Conservation (phyloP, 2,329 filamentous ascomycete genomes). For the Diaporthe velutina region DNA sequence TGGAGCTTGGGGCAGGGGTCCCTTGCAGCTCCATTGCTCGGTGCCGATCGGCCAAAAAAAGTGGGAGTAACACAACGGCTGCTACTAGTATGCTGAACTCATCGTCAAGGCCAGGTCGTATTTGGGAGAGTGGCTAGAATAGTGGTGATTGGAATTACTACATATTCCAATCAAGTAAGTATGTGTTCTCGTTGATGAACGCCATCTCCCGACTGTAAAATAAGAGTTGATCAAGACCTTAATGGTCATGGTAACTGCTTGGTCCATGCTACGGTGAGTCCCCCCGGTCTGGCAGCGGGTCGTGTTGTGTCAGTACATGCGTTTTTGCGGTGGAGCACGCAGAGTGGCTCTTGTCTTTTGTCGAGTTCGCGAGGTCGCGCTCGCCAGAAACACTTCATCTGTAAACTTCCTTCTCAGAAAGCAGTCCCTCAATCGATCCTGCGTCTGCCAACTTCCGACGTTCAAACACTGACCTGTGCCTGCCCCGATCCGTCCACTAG, state of each 20-base stretch:
- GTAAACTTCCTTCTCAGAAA: background rate
- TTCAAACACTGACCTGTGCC: background rate
- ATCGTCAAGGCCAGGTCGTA: background rate
- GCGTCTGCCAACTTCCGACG: background rate
- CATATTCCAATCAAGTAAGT: background rate
- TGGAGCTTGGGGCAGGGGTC: constrained; percentile 8
- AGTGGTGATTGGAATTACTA: background rate
- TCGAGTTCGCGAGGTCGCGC: background rate
- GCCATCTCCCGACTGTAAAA: too few species aligned
- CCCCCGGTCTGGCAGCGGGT: constrained; percentile 28
- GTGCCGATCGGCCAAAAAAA: constrained; percentile 28
- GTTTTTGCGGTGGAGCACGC: constrained; percentile 26
- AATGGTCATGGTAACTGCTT: too few species aligned
- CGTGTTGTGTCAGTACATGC: constrained; percentile 30
- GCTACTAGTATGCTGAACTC: background rate
- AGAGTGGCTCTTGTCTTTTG: constrained; percentile 20
- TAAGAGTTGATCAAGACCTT: too few species aligned
- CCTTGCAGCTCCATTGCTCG: background rate
- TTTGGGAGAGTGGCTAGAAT: too few species aligned
- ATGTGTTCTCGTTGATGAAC: background rate
- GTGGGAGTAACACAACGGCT: too few species aligned
- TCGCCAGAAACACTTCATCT: background rate
- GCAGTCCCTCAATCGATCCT: background rate
- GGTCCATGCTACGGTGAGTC: background rate
- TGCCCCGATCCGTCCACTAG: background rate